A percentile compares a stretch with the other conserved stretches of the same genome.
phyloP scores from a whole-genome alignment of 306 rosid species.

The Pachyrhizus erosus region DNA sequence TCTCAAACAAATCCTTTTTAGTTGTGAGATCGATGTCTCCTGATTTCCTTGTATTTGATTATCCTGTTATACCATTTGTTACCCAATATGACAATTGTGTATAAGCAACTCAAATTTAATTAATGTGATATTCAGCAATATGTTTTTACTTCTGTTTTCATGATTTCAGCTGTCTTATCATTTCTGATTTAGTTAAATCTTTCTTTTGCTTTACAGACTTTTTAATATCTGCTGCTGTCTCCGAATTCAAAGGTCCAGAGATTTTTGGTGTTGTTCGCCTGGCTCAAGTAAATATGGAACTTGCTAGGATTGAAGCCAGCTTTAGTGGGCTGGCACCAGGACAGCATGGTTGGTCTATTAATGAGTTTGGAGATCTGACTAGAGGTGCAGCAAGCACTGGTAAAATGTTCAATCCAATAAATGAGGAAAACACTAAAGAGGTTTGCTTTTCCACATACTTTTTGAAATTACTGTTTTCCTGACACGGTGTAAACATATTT shows the following conservation, averaged over 20 bases:
- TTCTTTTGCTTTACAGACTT: conserved; percentile 68
- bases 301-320: conserved; percentile 89
- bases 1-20: conserved; percentile 3
- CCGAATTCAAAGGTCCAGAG: conserved; percentile 93
- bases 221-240: conserved; percentile 84
- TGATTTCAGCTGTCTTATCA: conserved; percentile 20
- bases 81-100: background rate
- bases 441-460: conserved; percentile 52
- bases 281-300: conserved; percentile 90
- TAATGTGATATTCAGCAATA: conserved; percentile 11
- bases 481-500: background rate
- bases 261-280: conserved; percentile 89
- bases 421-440: conserved; percentile 52
- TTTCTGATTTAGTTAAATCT: conserved; percentile 6
- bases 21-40: background rate
- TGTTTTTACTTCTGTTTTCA: conserved; percentile 13
- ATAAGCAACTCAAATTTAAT: conserved; percentile 1
- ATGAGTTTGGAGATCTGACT: conserved; percentile 90
- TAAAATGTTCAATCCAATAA: conserved; percentile 60
- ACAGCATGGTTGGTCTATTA: conserved; percentile 93
- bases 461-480: conserved; percentile 25
- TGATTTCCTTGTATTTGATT: conserved; percentile 20
- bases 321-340: conserved; percentile 88
- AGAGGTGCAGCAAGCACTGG: conserved; percentile 94
- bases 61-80: conserved; percentile 11